Evolutionary conservation across 202 grass and related monocot species (phyloP).

Genomic region (Miscanthus sacchariflorus): DNA sequence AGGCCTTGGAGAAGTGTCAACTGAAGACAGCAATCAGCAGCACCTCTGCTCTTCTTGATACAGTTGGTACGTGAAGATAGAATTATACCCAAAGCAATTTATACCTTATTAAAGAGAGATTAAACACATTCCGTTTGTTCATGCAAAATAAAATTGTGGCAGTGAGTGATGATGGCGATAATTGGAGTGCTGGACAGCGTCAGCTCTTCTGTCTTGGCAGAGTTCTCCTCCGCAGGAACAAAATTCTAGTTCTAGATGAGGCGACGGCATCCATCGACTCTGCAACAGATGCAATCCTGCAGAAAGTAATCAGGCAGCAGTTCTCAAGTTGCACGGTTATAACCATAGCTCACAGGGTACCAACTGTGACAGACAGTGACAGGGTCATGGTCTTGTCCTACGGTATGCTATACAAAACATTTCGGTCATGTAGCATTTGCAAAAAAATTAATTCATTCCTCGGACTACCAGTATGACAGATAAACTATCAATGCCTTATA

Average conservation of each 20-base stretch:
- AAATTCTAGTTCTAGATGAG: slow-evolving; percentile 89
- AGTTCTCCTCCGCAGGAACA: slow-evolving; percentile 81
- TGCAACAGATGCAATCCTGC: slow-evolving; percentile 83
- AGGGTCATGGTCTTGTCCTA: slow-evolving; percentile 94
- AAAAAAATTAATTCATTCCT: neutral
- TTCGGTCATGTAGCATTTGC: slow-evolving; percentile 27
- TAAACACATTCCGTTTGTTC: neutral
- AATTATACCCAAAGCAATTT: neutral
- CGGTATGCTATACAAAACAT: slow-evolving; percentile 56
- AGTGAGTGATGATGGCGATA: slow-evolving; percentile 92
- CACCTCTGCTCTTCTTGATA: slow-evolving; percentile 84
- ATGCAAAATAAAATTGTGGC: neutral
- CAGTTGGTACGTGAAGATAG: slow-evolving; percentile 55
- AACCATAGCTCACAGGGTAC: slow-evolving; percentile 92
- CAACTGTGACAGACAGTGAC: slow-evolving; percentile 91
- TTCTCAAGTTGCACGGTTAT: slow-evolving; percentile 85
- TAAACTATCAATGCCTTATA: slow-evolving; percentile 6
- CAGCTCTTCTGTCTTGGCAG: slow-evolving; percentile 95
- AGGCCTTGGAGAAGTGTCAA: slow-evolving; percentile 93
- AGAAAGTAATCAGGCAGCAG: slow-evolving; percentile 82
- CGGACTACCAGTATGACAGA: slow-evolving; percentile 15
- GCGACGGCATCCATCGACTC: slow-evolving; percentile 94
- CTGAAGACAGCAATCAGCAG: slow-evolving; percentile 67
- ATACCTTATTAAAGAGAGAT: neutral
- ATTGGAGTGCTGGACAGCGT: slow-evolving; percentile 91